These are phyloP conservation scores for Schizophyllum amplum DNA, from an alignment of 1,284 basidiomycete genomes.

Conservation along the genomic window DNA sequence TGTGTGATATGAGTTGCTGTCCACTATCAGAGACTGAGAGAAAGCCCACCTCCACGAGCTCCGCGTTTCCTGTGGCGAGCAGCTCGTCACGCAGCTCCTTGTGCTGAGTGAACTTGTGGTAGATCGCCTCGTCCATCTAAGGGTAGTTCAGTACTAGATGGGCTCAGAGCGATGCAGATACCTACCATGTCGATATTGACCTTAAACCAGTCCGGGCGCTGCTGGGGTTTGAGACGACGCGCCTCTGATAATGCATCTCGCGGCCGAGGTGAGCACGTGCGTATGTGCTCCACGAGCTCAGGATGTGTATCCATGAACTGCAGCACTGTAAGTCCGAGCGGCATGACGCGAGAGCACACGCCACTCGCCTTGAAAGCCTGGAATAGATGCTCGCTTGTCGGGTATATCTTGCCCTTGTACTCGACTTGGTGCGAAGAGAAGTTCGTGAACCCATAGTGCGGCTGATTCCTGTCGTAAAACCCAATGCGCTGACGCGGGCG, in stretches of 20 bases:
- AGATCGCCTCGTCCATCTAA: conserved; percentile 17
- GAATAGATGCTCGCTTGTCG: conserved; percentile 34
- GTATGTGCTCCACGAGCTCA: conserved; percentile 11
- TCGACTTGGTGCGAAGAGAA: conserved; percentile 29
- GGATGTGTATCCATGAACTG: conserved; percentile 9
- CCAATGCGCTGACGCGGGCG: not conserved
- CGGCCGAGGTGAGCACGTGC: conserved; percentile 2
- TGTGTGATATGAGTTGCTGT: not conserved
- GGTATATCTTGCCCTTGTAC: conserved; percentile 26
- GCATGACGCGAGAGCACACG: not conserved
- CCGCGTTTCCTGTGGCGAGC: conserved; percentile 13
- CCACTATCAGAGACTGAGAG: not conserved
- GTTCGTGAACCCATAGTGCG: conserved; percentile 29
- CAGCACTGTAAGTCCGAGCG: not conserved
- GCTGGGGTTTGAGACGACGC: conserved; percentile 3
- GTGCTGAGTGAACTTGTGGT: conserved; percentile 17
- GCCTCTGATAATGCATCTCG: conserved; percentile 7
- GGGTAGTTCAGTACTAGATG: not conserved
- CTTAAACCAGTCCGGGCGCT: conserved; percentile 11
- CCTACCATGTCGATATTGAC: conserved; percentile 11
- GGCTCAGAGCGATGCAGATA: not conserved
- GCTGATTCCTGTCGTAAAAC: not conserved
- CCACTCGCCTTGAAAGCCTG: conserved; percentile 29
- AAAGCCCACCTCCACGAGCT: conserved; percentile 15
- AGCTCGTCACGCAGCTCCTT: conserved; percentile 12